Evolutionary conservation across 2,329 filamentous ascomycete species (phyloP).

Genomic region (Microdochium trichocladiopsis): DNA sequence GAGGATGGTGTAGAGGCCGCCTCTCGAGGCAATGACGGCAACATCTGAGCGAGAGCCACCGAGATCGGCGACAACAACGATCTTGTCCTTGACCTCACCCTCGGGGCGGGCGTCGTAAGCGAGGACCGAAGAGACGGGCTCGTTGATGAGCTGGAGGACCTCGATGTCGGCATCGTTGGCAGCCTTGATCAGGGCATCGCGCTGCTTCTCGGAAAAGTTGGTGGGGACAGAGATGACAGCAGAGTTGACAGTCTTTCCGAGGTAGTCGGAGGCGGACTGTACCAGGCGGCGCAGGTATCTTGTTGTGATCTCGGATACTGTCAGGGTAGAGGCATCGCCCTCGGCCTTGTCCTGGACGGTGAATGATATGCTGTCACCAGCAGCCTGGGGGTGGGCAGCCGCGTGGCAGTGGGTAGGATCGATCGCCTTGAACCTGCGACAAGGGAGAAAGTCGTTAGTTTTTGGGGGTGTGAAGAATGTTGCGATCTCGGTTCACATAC

Average conservation of each 20-base stretch:
- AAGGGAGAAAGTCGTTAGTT: constrained; percentile 10
- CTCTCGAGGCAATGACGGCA: constrained; percentile 81
- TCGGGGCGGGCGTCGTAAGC: constrained; percentile 87
- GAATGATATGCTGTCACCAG: constrained; percentile 69
- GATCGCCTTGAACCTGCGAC: constrained; percentile 76
- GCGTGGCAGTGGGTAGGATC: constrained; percentile 93
- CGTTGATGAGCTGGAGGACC: constrained; percentile 85
- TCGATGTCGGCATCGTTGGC: constrained; percentile 78
- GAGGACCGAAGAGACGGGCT: constrained; percentile 81
- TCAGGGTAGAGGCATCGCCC: constrained; percentile 60
- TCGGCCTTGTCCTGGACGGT: constrained; percentile 68
- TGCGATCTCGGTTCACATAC: constrained; percentile 40
- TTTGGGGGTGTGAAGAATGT: background rate
- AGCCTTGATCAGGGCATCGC: constrained; percentile 68
- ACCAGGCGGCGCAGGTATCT: constrained; percentile 79
- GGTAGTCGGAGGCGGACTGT: constrained; percentile 79
- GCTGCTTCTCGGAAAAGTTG: constrained; percentile 85
- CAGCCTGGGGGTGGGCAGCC: constrained; percentile 80
- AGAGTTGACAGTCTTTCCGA: constrained; percentile 90
- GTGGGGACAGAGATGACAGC: constrained; percentile 92
- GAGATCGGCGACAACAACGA: constrained; percentile 83
- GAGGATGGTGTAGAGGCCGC: constrained; percentile 92
- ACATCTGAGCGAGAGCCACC: constrained; percentile 91
- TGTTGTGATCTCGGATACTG: constrained; percentile 74
- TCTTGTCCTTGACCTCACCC: constrained; percentile 72